phyloP scores from a whole-genome alignment of 768 basidiomycete genomes.

The Leccinum longicurvipes region DNA sequence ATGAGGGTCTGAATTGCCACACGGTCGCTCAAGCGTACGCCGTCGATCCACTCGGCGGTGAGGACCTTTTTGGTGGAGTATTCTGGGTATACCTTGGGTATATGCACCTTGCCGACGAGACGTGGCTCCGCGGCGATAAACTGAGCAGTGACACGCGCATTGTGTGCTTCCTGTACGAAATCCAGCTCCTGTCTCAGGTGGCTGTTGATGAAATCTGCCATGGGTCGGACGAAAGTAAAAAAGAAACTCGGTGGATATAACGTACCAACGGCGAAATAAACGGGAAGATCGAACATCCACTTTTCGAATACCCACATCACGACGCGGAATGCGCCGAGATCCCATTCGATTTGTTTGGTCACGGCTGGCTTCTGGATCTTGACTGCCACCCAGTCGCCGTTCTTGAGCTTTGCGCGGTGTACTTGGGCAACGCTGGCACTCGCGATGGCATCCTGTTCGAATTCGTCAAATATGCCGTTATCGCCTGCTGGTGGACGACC shows the following conservation, averaged over 20 bases:
- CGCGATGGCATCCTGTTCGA: slow-evolving; percentile 74
- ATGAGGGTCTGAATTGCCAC: slow-evolving; percentile 53
- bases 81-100: slow-evolving; percentile 71
- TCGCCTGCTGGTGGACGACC: slow-evolving; percentile 63
- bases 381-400: slow-evolving; percentile 76
- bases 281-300: slow-evolving; percentile 82
- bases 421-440: slow-evolving; percentile 94
- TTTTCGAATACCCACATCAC: slow-evolving; percentile 81
- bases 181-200: slow-evolving; percentile 84
- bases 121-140: slow-evolving; percentile 69
- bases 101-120: slow-evolving; percentile 67
- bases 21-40: slow-evolving; percentile 69
- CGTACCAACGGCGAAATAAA: slow-evolving; percentile 74
- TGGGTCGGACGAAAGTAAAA: neutral
- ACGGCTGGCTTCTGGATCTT: slow-evolving; percentile 93
- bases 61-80: slow-evolving; percentile 76
- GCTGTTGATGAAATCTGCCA: slow-evolving; percentile 69
- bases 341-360: slow-evolving; percentile 81
- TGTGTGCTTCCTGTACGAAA: slow-evolving; percentile 75
- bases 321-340: slow-evolving; percentile 62
- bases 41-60: slow-evolving; percentile 83
- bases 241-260: slow-evolving; percentile 1
- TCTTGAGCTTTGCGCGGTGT: slow-evolving; percentile 65
- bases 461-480: slow-evolving; percentile 72
- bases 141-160: slow-evolving; percentile 65